phyloP scores from a whole-genome alignment of 495 filamentous ascomycete genomes.

The Penicillium canariense region DNA sequence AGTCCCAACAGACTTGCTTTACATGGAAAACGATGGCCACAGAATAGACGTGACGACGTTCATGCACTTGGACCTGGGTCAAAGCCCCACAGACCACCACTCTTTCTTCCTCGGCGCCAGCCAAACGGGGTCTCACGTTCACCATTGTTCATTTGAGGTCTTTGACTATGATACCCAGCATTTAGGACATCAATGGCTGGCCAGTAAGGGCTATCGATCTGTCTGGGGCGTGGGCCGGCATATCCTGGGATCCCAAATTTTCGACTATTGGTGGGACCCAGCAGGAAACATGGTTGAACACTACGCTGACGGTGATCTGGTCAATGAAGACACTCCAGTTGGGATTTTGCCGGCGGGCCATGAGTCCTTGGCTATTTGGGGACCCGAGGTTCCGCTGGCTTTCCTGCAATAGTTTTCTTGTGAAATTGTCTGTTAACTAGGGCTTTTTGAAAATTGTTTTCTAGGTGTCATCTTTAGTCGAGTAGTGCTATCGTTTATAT shows the following conservation, averaged over 20 bases:
- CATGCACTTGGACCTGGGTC: constrained; percentile 59
- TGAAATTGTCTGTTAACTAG: too few relatives aligned
- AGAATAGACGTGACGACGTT: constrained; percentile 48
- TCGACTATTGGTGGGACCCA: constrained; percentile 74
- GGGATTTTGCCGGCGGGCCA: constrained; percentile 8
- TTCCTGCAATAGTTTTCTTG: constrained; percentile 2
- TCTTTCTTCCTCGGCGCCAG: constrained; percentile 61
- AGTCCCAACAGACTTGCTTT: constrained; percentile 39
- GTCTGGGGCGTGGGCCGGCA: constrained; percentile 75
- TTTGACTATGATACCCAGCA: constrained; percentile 72
- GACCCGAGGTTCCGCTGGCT: constrained; percentile 17
- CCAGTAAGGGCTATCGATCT: constrained; percentile 57
- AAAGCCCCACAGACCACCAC: constrained; percentile 64
- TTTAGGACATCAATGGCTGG: constrained; percentile 68
- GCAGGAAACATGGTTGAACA: constrained; percentile 63
- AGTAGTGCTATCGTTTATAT: too few relatives aligned
- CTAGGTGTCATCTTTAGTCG: too few relatives aligned
- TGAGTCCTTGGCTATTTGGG: constrained; percentile 20
- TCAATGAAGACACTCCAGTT: constrained; percentile 36
- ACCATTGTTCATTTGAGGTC: constrained; percentile 69
- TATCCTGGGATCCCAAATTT: constrained; percentile 69
- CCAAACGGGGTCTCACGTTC: constrained; percentile 58
- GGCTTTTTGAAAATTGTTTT: neutral
- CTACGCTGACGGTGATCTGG: constrained; percentile 66
- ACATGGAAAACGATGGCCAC: constrained; percentile 9